Base-by-base conservation (phyloP, 2,329 filamentous ascomycete genomes). In the Ascochyta rabiei region DNA sequence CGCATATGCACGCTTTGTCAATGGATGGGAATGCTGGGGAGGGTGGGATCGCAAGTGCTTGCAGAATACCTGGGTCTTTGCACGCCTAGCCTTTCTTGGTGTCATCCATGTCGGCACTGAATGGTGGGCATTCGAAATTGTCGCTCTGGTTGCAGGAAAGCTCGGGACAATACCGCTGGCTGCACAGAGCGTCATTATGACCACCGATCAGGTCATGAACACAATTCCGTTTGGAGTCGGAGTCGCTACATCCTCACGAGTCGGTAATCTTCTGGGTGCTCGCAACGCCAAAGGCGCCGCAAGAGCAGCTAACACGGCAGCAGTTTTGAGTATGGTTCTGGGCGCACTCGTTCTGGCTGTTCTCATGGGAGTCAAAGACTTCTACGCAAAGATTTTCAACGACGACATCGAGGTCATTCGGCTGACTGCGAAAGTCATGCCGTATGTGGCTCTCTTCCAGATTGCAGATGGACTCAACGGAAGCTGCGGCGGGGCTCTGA, bases 111-210 rank as follows among this genome's bases (percentile, higher is more conserved):
- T 96, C 5, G 92, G 90, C 3, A 95, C 91, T 0, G 92, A 96
- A 75, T 96, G 91, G 91, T 96, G 91, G 91, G 92, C 91, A 0
- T 96, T 96, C 65, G 91, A 96, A 75, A 93, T 96, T 61, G 90
- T 96, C 1, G 90, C 91, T 1, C 82, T 96, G 0, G 90, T 89
- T 2, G 91, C 91, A 5, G 91, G 91, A 1, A 84, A 87, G 31
- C 82, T 96, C 0, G 92, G 92, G 3, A 93, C 89, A 0, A 77
- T 92, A 30, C 83, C 90, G 0, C 81, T 96, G 0, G 91, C 91
- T 1, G 89, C 91, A 0, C 91, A 96, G 74, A 89, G 86, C 42
- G 90, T 96, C 19, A 92, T 96, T 71, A 96, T 96, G 91, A 96
- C 91, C 0, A 86, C 89, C 0, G 91, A 96, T 71, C 90, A 93